These are phyloP conservation scores for Microstegium vimineum DNA, from an alignment of 176 grass and related monocot species.

Conservation along the genomic window DNA sequence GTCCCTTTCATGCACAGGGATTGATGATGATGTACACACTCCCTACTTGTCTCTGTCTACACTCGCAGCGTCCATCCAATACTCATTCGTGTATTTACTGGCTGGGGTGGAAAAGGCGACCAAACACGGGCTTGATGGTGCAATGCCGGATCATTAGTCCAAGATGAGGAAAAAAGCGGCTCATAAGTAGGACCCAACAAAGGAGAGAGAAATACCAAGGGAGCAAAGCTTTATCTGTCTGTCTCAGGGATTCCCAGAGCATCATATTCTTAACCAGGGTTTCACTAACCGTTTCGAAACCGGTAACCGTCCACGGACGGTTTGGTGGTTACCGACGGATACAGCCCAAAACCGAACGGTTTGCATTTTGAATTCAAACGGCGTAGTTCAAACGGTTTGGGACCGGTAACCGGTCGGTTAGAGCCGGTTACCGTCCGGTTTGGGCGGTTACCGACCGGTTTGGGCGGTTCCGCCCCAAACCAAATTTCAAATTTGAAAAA, in stretches of 20 bases:
- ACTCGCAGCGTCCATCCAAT: background rate
- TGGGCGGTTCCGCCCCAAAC: too few species aligned
- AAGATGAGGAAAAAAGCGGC: slow-evolving; percentile 7
- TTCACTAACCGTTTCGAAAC: too few species aligned
- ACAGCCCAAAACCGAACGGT: too few species aligned
- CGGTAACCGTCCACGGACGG: too few species aligned
- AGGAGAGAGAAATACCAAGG: background rate
- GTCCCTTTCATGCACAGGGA: slow-evolving; percentile 13
- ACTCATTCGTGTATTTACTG: background rate
- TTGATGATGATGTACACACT: background rate
- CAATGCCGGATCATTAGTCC: slow-evolving; percentile 15
- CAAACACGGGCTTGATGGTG: background rate
- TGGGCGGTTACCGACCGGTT: too few species aligned
- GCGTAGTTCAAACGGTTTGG: too few species aligned
- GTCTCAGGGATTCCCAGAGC: background rate
- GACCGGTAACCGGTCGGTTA: too few species aligned
- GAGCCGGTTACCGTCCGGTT: too few species aligned
- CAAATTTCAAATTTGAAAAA: too few species aligned
- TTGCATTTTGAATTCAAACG: too few species aligned
- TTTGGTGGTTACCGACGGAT: too few species aligned
- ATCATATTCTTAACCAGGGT: too few species aligned
- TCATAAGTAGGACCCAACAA: slow-evolving; percentile 22
- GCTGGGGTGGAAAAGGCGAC: background rate
- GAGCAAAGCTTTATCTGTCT: slow-evolving; percentile 8
- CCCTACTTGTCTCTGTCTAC: background rate